Conservation (phyloP, 768 basidiomycete species). For the Mycena haematopus region DNA sequence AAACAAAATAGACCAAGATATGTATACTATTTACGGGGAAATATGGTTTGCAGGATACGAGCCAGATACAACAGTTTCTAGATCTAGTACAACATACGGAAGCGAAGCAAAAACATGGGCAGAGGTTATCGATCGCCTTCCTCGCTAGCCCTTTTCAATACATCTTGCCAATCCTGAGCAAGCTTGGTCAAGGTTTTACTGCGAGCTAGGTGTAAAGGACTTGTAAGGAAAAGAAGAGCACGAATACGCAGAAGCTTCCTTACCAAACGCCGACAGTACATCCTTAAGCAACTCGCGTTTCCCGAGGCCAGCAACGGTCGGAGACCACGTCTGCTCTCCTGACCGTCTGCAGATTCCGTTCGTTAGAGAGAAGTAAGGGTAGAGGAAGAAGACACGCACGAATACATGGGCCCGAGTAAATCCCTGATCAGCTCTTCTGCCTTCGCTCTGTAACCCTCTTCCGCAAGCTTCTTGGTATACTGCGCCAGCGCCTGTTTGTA, state of each 20-base stretch:
- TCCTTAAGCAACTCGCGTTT: slow-evolving; percentile 88
- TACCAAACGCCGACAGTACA: slow-evolving; percentile 80
- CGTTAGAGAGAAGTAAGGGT: slow-evolving; percentile 11
- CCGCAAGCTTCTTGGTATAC: slow-evolving; percentile 87
- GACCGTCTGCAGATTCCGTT: slow-evolving; percentile 60
- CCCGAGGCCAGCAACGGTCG: slow-evolving; percentile 69
- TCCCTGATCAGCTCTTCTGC: slow-evolving; percentile 93
- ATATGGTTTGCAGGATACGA: too few relatives aligned
- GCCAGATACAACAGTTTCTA: not conserved
- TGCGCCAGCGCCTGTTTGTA: slow-evolving; percentile 76
- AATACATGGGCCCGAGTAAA: slow-evolving; percentile 88
- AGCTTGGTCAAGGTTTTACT: slow-evolving; percentile 79
- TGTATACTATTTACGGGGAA: slow-evolving; percentile 19
- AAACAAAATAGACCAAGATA: not conserved
- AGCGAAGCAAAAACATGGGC: not conserved
- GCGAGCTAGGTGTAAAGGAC: slow-evolving; percentile 57
- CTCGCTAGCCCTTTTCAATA: slow-evolving; percentile 69
- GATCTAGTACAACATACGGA: slow-evolving; percentile 9
- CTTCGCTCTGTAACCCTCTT: slow-evolving; percentile 87
- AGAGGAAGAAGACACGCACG: slow-evolving; percentile 56
- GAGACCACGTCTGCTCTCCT: slow-evolving; percentile 67
- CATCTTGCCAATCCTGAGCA: slow-evolving; percentile 84
- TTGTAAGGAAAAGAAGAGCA: slow-evolving; percentile 21
- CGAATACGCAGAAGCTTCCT: slow-evolving; percentile 32
- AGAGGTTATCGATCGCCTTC: slow-evolving; percentile 40